Base-by-base conservation (phyloP, 768 basidiomycete species). In the Boletus sensibilis region DNA sequence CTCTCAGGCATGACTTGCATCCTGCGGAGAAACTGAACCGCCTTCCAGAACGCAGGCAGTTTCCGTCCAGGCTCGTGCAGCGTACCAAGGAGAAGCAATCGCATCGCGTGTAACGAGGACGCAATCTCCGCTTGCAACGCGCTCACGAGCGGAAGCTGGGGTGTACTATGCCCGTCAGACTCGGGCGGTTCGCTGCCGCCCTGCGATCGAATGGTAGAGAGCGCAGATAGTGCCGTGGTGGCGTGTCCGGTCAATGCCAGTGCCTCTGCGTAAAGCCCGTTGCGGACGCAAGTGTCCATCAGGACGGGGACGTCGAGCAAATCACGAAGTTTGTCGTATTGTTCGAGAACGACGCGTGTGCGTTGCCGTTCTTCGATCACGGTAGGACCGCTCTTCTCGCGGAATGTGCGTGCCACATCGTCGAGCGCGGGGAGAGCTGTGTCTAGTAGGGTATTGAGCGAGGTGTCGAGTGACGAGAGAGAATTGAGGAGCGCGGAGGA, bases 281-380 rank as follows among this genome's bases (percentile, higher is more conserved):
- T 94, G 38, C 94, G 83, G 14, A 97, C 90, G 68, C 94, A 98
- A 1, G 93, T 92, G 68, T 96, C 92, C 67, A 97, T 88, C 31
- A 99, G 81, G 49, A 90, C 78, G 10, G 96, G 94, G 46, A 95
- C 82, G 63, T 97, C 94, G 54, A 98, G 83, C 35, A 98, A 74
- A 70, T 98, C 94, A 60, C 90, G 82, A 57, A 98, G 82, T 72
- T 94, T 94, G 70, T 96, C 93, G 67, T 94, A 90, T 64, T 96
- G 91, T 64, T 98, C 95, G 56, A 94, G 82, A n/a, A 98, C 92
- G 48, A 90, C 78, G 33, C 85, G 79, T 0, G 92, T 92, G 60
- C 87, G 87, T 56, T 82, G 78, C 37, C 95, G 81, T 50, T 90
- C 86, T 46, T 79, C 76, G 50, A 93, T 82, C n/a, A 94, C 82